These are phyloP conservation scores for Stephania cephalantha DNA, from an alignment of 164 flowering plant genomes.

Conservation along the genomic window DNA sequence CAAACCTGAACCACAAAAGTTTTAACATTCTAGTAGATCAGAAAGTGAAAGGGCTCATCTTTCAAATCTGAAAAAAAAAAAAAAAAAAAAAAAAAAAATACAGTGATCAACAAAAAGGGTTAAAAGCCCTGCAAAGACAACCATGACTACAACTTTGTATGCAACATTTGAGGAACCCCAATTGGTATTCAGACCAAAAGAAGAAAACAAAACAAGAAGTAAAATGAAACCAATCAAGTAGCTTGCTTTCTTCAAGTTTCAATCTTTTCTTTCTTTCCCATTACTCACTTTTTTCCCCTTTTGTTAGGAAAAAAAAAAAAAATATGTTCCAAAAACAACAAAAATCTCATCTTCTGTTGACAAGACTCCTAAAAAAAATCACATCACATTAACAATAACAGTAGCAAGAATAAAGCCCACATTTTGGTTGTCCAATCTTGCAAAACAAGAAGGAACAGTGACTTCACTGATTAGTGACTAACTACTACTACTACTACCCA, in stretches of 20 bases:
- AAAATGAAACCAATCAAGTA: constrained; percentile 12
- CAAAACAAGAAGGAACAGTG: constrained; percentile 1
- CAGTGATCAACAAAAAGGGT: not conserved
- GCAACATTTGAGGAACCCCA: constrained; percentile 1
- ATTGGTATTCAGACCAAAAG: not conserved
- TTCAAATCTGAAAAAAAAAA: not conserved
- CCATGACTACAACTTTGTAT: not conserved
- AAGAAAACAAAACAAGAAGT: constrained; percentile 4
- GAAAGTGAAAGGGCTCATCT: not conserved
- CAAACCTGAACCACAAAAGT: constrained; percentile 29
- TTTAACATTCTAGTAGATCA: not conserved
- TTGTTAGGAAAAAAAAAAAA: constrained; percentile 1
- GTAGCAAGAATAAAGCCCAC: not conserved
- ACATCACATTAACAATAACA: not conserved
- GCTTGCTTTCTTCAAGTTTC: not conserved
- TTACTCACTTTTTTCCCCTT: constrained; percentile 4
- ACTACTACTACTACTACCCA: not conserved
- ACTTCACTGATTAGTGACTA: constrained; percentile 5
- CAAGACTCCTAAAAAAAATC: constrained; percentile 34
- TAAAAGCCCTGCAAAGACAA: not conserved
- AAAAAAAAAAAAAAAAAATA: not conserved
- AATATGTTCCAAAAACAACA: constrained; percentile 13
- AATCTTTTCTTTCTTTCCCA: constrained; percentile 2
- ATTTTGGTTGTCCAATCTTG: constrained; percentile 15
- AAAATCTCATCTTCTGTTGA: constrained; percentile 21